phyloP scores from a whole-genome alignment of 2,329 filamentous ascomycete genomes.

The Calonectria hawksworthii region DNA sequence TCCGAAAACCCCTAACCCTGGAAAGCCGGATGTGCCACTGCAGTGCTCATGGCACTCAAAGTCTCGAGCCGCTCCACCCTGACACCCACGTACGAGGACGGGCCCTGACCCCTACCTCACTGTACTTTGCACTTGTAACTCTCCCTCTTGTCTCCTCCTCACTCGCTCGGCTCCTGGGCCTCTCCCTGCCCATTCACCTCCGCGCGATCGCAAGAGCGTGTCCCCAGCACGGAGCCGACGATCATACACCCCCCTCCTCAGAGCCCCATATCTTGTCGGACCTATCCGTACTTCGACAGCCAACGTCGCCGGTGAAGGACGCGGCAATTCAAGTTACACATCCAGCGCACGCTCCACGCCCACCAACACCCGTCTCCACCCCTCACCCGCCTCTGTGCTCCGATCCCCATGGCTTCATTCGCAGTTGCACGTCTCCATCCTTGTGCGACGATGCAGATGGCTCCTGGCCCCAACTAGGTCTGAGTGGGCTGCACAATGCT shows the following conservation, averaged over 20 bases:
- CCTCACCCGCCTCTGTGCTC: neutral
- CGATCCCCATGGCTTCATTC: slow-evolving; percentile 1
- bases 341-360: neutral
- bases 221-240: slow-evolving; percentile 15
- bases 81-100: neutral
- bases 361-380: neutral
- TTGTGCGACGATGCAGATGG: slow-evolving; percentile 12
- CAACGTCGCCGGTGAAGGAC: slow-evolving; percentile 1
- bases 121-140: neutral
- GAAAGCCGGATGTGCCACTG: slow-evolving; percentile 14
- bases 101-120: slow-evolving; percentile 6
- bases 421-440: neutral
- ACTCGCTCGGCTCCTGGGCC: neutral
- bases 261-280: slow-evolving; percentile 3
- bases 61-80: slow-evolving; percentile 16
- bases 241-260: slow-evolving; percentile 23
- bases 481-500: slow-evolving; percentile 17
- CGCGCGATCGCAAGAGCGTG: slow-evolving; percentile 19
- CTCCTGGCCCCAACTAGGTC: neutral
- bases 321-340: slow-evolving; percentile 23
- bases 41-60: slow-evolving; percentile 14
- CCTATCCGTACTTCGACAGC: slow-evolving; percentile 10
- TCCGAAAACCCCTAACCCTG: slow-evolving; percentile 20
- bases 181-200: slow-evolving; percentile 16
- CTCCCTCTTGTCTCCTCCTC: neutral